These are phyloP conservation scores for Termitomyces sp. DNA, from an alignment of 768 basidiomycete genomes.

Conservation along the genomic window DNA sequence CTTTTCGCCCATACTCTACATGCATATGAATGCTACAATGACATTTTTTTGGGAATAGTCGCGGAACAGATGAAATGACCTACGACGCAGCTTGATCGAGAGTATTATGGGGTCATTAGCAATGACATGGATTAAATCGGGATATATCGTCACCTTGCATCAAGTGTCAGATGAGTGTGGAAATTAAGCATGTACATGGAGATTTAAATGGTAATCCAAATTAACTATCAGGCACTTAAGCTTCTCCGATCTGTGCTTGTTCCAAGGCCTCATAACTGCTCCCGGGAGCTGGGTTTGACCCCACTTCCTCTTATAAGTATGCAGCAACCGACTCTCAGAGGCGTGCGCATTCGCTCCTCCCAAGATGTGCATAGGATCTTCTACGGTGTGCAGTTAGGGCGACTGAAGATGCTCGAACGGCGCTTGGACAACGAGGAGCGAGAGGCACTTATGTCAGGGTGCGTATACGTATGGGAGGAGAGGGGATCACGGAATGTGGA, in stretches of 20 bases:
- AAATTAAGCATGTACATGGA: slow-evolving; percentile 4
- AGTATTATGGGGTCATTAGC: slow-evolving; percentile 35
- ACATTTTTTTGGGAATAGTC: not conserved
- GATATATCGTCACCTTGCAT: slow-evolving; percentile 19
- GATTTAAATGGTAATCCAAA: slow-evolving; percentile 15
- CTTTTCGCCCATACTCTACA: not conserved
- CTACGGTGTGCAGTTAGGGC: slow-evolving; percentile 56
- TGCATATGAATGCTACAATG: not conserved
- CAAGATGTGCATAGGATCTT: slow-evolving; percentile 81
- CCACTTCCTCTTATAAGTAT: not conserved
- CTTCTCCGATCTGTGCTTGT: slow-evolving; percentile 7
- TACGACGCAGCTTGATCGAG: slow-evolving; percentile 9
- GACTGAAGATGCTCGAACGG: slow-evolving; percentile 68
- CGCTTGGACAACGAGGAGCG: slow-evolving; percentile 77
- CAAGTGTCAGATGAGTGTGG: slow-evolving; percentile 5
- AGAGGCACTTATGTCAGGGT: slow-evolving; percentile 45
- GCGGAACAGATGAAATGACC: not conserved
- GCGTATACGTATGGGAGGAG: slow-evolving; percentile 71
- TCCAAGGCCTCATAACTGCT: not conserved
- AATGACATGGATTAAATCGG: slow-evolving; percentile 39
- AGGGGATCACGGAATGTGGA: slow-evolving; percentile 60
- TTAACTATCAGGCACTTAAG: slow-evolving; percentile 18
- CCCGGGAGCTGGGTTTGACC: not conserved
- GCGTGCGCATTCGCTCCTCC: slow-evolving; percentile 70
- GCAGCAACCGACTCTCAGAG: slow-evolving; percentile 70